Conservation (phyloP, 129 eudicot species). For the Gnaphalium uliginosum region DNA sequence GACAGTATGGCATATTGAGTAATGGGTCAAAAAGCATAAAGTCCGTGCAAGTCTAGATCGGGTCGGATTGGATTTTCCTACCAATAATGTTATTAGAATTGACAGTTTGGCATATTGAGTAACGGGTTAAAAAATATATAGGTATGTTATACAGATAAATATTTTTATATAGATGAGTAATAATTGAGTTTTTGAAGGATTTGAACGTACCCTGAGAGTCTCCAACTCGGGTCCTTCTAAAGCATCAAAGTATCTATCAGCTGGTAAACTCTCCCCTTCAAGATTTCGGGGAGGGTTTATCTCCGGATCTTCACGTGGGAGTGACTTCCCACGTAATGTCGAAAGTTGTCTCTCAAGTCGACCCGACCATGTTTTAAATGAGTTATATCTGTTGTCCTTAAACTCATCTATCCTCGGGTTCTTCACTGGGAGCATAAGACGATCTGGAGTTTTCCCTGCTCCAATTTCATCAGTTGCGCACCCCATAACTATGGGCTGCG, state of each 20-base stretch:
- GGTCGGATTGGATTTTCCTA: no score
- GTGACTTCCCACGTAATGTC: conserved; percentile 51
- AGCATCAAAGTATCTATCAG: conserved; percentile 82
- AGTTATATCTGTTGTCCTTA: conserved; percentile 60
- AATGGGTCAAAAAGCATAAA: not conserved
- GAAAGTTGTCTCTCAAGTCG: conserved; percentile 81
- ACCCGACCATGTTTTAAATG: conserved; percentile 90
- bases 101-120: not conserved
- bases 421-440: conserved; percentile 31
- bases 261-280: conserved; percentile 53
- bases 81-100: not conserved
- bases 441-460: conserved; percentile 24
- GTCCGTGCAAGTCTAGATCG: not conserved
- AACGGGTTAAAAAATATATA: not conserved
- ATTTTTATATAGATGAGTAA: not conserved
- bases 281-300: conserved; percentile 32
- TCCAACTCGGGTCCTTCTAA: conserved; percentile 93
- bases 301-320: conserved; percentile 33
- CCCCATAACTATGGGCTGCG: conserved; percentile 53
- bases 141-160: not conserved
- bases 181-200: not conserved
- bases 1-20: not conserved
- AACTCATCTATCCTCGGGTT: conserved; percentile 25
- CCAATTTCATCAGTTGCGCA: conserved; percentile 18
- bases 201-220: conserved; percentile 59